phyloP scores from a whole-genome alignment of 148 eudicot species.

The Pouteria glomerata region DNA sequence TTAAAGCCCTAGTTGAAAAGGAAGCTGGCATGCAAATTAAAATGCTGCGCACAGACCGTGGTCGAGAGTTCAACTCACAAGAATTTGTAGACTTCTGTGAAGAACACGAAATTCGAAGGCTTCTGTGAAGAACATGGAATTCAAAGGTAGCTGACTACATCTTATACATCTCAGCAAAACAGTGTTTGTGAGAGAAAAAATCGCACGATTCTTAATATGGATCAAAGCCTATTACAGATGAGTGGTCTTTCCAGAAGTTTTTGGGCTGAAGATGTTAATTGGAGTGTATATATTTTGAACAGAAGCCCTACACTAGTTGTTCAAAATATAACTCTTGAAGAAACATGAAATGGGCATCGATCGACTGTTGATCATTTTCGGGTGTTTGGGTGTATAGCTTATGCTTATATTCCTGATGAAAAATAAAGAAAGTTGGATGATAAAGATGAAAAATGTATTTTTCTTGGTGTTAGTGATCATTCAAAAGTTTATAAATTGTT shows the following conservation, averaged over 20 bases:
- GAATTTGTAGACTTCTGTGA: not conserved
- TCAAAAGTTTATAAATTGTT: not conserved
- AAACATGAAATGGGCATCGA: not conserved
- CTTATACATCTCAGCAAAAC: not conserved
- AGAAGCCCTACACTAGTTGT: not conserved
- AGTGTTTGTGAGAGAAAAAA: not conserved
- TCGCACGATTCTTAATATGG: not conserved
- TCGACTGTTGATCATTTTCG: not conserved
- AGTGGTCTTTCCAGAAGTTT: not conserved
- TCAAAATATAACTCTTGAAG: not conserved
- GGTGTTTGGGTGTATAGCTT: not conserved
- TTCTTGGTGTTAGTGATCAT: not conserved
- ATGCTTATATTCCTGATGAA: not conserved
- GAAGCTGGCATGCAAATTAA: not conserved
- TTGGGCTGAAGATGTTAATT: not conserved
- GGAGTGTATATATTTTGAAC: not conserved
- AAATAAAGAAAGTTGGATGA: not conserved
- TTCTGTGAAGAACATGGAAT: too few species aligned
- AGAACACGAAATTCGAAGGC: not conserved
- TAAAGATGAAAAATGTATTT: not conserved
- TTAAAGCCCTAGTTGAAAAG: not conserved
- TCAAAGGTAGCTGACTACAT: not conserved
- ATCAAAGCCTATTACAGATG: not conserved
- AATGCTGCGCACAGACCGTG: not conserved
- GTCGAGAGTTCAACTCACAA: not conserved